Conservation (phyloP, 495 filamentous ascomycete species). For the Tetracladium marchalianum region DNA sequence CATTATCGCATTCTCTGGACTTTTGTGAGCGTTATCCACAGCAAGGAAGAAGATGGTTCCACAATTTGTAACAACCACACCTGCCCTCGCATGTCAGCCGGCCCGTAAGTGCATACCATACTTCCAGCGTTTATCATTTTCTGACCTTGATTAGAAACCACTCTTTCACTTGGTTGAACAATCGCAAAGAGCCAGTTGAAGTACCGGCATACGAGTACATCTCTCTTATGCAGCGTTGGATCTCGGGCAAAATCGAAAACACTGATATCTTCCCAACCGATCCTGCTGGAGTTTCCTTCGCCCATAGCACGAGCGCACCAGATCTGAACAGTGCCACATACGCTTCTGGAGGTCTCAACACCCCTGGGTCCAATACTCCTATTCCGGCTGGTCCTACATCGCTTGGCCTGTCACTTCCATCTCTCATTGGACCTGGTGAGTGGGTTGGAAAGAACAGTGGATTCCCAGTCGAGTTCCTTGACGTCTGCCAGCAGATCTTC, state of each 20-base stretch:
- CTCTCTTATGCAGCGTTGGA: constrained; percentile 87
- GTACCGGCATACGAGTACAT: constrained; percentile 81
- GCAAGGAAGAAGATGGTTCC: constrained; percentile 59
- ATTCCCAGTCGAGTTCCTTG: constrained; percentile 77
- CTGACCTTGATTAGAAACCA: constrained; percentile 44
- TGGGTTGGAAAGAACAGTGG: constrained; percentile 85
- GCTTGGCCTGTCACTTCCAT: constrained; percentile 34
- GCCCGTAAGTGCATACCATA: constrained; percentile 52
- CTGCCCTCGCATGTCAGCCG: constrained; percentile 88
- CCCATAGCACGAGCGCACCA: constrained; percentile 36
- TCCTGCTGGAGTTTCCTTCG: constrained; percentile 41
- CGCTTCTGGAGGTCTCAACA: constrained; percentile 49
- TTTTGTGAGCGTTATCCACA: constrained; percentile 74
- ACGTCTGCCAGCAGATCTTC: constrained; percentile 83
- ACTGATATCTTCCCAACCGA: constrained; percentile 78
- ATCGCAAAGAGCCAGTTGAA: constrained; percentile 50
- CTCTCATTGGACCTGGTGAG: constrained; percentile 40
- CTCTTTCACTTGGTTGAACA: constrained; percentile 86
- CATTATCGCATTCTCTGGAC: constrained; percentile 79
- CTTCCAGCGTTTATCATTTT: constrained; percentile 7
- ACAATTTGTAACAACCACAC: constrained; percentile 72
- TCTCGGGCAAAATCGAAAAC: constrained; percentile 83
- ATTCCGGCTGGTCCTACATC: constrained; percentile 39
- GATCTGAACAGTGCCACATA: constrained; percentile 42
- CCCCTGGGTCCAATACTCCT: constrained; percentile 40